phyloP scores from a whole-genome alignment of 805 yeast genomes.

The Metschnikowia peoriensis region DNA sequence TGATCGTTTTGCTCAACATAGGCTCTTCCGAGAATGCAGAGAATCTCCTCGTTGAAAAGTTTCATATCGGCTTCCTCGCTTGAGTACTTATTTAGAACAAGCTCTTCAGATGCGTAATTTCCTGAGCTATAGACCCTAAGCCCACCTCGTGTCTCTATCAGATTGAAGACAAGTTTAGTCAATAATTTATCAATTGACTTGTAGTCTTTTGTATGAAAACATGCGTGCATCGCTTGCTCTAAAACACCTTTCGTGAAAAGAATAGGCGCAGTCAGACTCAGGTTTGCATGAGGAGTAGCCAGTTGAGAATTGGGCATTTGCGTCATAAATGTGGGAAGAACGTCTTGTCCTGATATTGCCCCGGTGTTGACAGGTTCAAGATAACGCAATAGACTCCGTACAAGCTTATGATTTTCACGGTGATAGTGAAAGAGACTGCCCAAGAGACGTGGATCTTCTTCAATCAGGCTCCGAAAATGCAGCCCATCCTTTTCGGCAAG shows the following conservation, averaged over 20 bases:
- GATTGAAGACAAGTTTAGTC: slow-evolving; percentile 26
- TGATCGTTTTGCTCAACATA: slow-evolving; percentile 8
- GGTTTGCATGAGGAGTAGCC: neutral
- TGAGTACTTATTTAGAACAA: neutral
- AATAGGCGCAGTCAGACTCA: neutral
- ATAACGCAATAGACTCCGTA: slow-evolving; percentile 27
- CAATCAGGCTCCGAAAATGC: slow-evolving; percentile 25
- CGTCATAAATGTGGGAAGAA: slow-evolving; percentile 20
- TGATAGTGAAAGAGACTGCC: slow-evolving; percentile 27
- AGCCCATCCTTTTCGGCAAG: slow-evolving; percentile 16
- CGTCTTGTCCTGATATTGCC: slow-evolving; percentile 1
- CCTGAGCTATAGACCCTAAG: neutral
- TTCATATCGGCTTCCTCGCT: neutral
- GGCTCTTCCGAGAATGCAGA: slow-evolving; percentile 10
- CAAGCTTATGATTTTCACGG: slow-evolving; percentile 20
- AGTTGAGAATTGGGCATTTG: neutral
- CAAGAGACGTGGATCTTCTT: slow-evolving; percentile 31
- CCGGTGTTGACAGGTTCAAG: slow-evolving; percentile 18
- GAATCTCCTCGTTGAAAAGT: slow-evolving; percentile 11
- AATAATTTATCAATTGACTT: slow-evolving; percentile 33
- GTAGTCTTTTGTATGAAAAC: slow-evolving; percentile 25
- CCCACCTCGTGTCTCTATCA: slow-evolving; percentile 13
- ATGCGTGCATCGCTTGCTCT: slow-evolving; percentile 27
- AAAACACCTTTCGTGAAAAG: slow-evolving; percentile 18
- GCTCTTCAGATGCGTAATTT: neutral